Base-by-base conservation (phyloP, 345 rosid species). In the Bretschneidera sinensis region DNA sequence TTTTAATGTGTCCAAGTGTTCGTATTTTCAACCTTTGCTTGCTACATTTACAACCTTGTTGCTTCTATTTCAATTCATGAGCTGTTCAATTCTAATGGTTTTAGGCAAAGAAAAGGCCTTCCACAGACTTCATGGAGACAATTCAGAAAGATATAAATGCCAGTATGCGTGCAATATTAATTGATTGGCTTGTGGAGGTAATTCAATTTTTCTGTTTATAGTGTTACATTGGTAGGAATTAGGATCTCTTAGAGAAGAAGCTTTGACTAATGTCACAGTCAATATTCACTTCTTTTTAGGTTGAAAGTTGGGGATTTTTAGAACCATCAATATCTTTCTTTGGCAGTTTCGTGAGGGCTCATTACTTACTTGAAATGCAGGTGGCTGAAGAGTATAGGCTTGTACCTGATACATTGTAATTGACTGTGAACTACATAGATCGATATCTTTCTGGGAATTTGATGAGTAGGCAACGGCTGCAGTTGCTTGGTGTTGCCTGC, bases 151-250 rank as follows among this genome's bases (percentile, higher is more conserved):
- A 90, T n/a, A 79, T 90, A 57, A 90, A 84, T 24, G 54, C 83
- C 17, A 94, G 80, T 76, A 94, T 90, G 97, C 88, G 99, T 0
- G 81, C 89, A 52, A 86, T 90, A 64, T 60, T 94, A 35, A 70
- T 94, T 59, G 99, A 94, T 76, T 94, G 99, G 99, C 97, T 94
- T 53, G 89, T 90, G 61, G 97, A 94, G 92, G 97, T 92, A 76
- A 73, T 17, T 69, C 54, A 10, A n/a, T 35, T 59, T 24, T 5
- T 55, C 24, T 49, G 1, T 31, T 22, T 51, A 13, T 20, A 7
- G 45, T 39, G 15, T 5, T 14, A 2, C 11, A 39, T 2, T 28
- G 4, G 45, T 24, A 48, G 14, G 31, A 8, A 9, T 8, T 51
- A 54, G 35, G 17, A 21, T 56, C 28, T 24, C 9, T 14, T 33